Percentiles rank a stretch among this genome's conserved stretches.
Conservation (phyloP, 1,284 basidiomycete species). For the Cystobasidium sp. region DNA sequence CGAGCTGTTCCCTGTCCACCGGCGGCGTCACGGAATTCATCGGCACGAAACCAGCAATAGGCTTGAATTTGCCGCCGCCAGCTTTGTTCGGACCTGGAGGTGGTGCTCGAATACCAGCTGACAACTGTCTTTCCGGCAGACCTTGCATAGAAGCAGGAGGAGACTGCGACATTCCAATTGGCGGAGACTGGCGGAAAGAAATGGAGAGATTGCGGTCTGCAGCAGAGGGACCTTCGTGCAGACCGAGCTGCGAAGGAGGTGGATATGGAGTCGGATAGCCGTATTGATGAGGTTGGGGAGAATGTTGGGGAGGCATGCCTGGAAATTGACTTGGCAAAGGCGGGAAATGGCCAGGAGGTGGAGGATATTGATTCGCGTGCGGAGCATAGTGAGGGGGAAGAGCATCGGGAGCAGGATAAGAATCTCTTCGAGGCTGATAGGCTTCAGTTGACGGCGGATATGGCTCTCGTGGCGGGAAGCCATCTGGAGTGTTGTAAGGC, state of each 20-base stretch:
- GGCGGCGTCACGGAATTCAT: constrained; percentile 4
- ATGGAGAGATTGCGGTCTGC: constrained; percentile 19
- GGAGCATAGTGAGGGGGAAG: constrained; percentile 12
- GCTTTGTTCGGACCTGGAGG: constrained; percentile 36
- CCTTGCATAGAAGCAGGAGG: constrained; percentile 14
- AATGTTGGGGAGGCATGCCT: background rate
- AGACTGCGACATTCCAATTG: constrained; percentile 22
- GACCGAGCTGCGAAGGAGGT: background rate
- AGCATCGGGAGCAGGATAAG: constrained; percentile 3
- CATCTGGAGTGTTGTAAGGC: background rate
- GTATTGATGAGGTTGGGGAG: background rate
- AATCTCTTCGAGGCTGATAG: background rate
- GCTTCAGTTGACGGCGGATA: constrained; percentile 25
- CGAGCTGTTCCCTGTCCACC: constrained; percentile 4
- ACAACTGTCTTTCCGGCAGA: constrained; percentile 29
- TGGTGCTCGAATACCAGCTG: constrained; percentile 36
- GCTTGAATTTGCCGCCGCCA: constrained; percentile 30
- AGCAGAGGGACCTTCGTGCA: constrained; percentile 25
- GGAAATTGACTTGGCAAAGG: constrained; percentile 16
- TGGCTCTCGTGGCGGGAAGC: background rate
- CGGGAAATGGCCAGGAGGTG: constrained; percentile 11
- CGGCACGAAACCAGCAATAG: constrained; percentile 30
- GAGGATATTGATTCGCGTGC: constrained; percentile 14
- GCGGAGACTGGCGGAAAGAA: constrained; percentile 14
- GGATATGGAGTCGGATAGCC: constrained; percentile 15